phyloP scores from a whole-genome alignment of 2,329 filamentous ascomycete genomes.

The Colletotrichum agaves region DNA sequence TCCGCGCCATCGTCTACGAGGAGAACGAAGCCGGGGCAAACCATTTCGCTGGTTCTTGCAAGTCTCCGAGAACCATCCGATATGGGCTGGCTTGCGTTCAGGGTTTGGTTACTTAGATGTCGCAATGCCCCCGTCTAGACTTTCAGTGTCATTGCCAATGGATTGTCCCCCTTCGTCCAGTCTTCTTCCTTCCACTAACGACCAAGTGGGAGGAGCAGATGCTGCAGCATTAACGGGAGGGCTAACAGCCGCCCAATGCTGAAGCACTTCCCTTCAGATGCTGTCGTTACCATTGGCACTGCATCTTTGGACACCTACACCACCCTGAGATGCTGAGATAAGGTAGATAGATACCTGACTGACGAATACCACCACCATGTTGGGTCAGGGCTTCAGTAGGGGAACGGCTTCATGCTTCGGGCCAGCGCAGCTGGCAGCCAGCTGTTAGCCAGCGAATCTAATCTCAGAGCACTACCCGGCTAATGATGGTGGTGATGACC shows the following conservation, averaged over 20 bases:
- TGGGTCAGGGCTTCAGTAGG: not conserved
- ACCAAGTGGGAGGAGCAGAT: not conserved
- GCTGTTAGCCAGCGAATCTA: not conserved
- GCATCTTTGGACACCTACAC: conserved; percentile 3
- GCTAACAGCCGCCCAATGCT: conserved; percentile 25
- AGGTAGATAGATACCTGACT: no score
- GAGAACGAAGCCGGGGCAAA: not conserved
- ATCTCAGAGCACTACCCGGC: not conserved
- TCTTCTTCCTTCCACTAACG: conserved; percentile 7
- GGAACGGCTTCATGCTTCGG: no score
- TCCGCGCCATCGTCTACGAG: not conserved
- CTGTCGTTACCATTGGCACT: not conserved
- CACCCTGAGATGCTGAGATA: not conserved
- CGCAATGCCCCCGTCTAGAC: conserved; percentile 15
- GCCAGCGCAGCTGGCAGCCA: not conserved
- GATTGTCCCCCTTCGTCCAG: conserved; percentile 9
- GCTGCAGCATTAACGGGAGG: conserved; percentile 24
- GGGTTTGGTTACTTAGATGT: conserved; percentile 12
- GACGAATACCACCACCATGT: not conserved
- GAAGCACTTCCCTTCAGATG: conserved; percentile 10
- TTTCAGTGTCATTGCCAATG: conserved; percentile 12
- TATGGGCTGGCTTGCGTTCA: conserved; percentile 17
- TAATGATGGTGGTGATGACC: not conserved
- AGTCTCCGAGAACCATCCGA: conserved; percentile 3
- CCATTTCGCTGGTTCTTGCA: not conserved